phyloP scores from a whole-genome alignment of 2,329 filamentous ascomycete genomes.

The Colletotrichum cuscutae region DNA sequence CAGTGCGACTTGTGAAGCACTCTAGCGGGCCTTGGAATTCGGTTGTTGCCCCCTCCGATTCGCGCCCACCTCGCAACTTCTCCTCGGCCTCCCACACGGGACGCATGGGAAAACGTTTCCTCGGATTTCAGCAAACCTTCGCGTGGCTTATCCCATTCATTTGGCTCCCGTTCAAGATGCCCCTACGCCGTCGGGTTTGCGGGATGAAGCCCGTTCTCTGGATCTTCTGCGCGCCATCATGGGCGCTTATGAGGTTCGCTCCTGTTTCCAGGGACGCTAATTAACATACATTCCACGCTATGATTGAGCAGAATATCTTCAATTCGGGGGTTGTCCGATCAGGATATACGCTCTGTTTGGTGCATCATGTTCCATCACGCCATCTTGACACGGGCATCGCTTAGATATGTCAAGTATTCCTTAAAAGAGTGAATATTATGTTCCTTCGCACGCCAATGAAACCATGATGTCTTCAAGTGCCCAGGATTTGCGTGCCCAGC shows the following conservation, averaged over 20 bases:
- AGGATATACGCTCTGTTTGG: background rate
- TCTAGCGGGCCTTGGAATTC: background rate
- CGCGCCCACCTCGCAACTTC: background rate
- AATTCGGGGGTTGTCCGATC: background rate
- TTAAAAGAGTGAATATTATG: background rate
- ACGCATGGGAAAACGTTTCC: background rate
- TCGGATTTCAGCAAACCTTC: background rate
- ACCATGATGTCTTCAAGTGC: background rate
- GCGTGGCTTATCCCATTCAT: background rate
- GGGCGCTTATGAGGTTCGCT: background rate
- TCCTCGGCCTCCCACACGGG: background rate
- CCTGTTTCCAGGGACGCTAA: background rate
- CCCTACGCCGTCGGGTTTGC: too few species aligned
- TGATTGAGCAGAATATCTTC: background rate
- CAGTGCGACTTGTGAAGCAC: background rate
- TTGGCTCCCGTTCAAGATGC: background rate
- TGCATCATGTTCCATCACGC: background rate
- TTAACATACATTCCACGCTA: background rate
- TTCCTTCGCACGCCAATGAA: background rate
- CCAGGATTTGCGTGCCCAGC: background rate
- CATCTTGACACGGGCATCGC: background rate
- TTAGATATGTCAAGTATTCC: background rate
- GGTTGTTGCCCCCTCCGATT: background rate
- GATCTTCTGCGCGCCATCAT: background rate
- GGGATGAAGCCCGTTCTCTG: too few species aligned